Evolutionary conservation across 805 yeast species (phyloP).

Genomic region (Helenozyma rhizophorensis): DNA sequence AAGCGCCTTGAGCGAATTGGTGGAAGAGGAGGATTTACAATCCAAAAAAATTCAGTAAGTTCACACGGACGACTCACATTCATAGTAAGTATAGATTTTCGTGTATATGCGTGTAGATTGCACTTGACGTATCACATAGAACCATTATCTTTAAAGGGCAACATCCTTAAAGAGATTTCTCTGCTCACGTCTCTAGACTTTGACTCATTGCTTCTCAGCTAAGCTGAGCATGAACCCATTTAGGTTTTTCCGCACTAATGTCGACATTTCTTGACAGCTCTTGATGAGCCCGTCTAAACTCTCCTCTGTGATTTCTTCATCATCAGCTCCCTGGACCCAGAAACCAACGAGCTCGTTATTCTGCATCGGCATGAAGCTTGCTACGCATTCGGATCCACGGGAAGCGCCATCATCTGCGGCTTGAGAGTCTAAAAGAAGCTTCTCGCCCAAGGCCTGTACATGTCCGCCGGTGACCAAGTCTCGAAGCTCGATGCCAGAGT

Average conservation of each 20-base stretch:
- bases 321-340: slow-evolving; percentile 39
- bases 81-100: no score
- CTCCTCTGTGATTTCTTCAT: slow-evolving; percentile 19
- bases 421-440: slow-evolving; percentile 10
- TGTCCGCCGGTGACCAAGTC: slow-evolving; percentile 73
- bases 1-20: slow-evolving; percentile 32
- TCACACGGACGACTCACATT: no score
- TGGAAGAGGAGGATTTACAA: slow-evolving; percentile 18
- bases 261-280: slow-evolving; percentile 43
- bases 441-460: slow-evolving; percentile 18
- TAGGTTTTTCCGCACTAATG: slow-evolving; percentile 39
- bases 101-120: no score
- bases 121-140: no score
- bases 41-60: slow-evolving; percentile 13
- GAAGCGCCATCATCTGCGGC: slow-evolving; percentile 5
- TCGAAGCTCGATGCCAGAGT: slow-evolving; percentile 76
- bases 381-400: slow-evolving; percentile 21
- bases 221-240: slow-evolving; percentile 37
- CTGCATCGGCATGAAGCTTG: slow-evolving; percentile 52
- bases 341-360: slow-evolving; percentile 57
- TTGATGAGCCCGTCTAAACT: slow-evolving; percentile 27
- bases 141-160: no score
- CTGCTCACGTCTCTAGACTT: no score
- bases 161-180: no score
- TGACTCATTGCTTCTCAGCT: slow-evolving; percentile 2